A percentile compares a stretch with the other conserved stretches of the same genome.
Evolutionary conservation across 2,329 filamentous ascomycete species (phyloP).

Genomic region (Neonectria faginata): DNA sequence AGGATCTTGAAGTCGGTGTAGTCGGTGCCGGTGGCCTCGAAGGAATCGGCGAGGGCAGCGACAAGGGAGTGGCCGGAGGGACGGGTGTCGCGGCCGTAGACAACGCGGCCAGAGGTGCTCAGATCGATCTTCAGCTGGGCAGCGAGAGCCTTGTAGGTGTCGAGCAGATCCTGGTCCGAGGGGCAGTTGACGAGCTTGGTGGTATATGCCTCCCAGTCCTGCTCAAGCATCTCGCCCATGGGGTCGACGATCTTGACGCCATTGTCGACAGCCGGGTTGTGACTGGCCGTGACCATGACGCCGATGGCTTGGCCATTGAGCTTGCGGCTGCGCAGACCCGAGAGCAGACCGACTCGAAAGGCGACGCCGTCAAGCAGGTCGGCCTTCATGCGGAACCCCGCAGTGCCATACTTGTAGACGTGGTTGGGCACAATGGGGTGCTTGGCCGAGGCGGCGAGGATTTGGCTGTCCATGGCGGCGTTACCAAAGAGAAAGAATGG

Average conservation of each 20-base stretch:
- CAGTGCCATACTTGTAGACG: slow-evolving; percentile 73
- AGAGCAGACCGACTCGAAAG: slow-evolving; percentile 91
- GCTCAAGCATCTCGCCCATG: slow-evolving; percentile 97
- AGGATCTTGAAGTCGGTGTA: slow-evolving; percentile 89
- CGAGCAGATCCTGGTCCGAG: slow-evolving; percentile 78
- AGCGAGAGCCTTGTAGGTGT: slow-evolving; percentile 81
- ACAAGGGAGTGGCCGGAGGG: slow-evolving; percentile 90
- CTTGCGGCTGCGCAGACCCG: slow-evolving; percentile 89
- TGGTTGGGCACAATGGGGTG: slow-evolving; percentile 69
- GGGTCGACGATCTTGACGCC: slow-evolving; percentile 97
- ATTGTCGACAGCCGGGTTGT: slow-evolving; percentile 91
- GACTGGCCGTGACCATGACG: slow-evolving; percentile 95
- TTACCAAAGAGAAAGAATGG: slow-evolving; percentile 7
- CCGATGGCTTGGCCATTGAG: slow-evolving; percentile 91
- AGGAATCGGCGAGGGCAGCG: slow-evolving; percentile 79
- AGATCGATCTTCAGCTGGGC: slow-evolving; percentile 81
- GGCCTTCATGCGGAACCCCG: slow-evolving; percentile 76
- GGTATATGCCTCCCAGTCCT: slow-evolving; percentile 92
- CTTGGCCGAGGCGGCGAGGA: slow-evolving; percentile 71
- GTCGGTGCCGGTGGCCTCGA: slow-evolving; percentile 80
- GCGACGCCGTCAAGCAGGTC: slow-evolving; percentile 91
- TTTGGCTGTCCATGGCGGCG: slow-evolving; percentile 63
- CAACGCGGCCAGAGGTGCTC: slow-evolving; percentile 77
- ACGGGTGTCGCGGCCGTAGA: slow-evolving; percentile 92
- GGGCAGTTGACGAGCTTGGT: slow-evolving; percentile 89